Base-by-base conservation (phyloP, 805 yeast genomes). In the Millerago galiae region DNA sequence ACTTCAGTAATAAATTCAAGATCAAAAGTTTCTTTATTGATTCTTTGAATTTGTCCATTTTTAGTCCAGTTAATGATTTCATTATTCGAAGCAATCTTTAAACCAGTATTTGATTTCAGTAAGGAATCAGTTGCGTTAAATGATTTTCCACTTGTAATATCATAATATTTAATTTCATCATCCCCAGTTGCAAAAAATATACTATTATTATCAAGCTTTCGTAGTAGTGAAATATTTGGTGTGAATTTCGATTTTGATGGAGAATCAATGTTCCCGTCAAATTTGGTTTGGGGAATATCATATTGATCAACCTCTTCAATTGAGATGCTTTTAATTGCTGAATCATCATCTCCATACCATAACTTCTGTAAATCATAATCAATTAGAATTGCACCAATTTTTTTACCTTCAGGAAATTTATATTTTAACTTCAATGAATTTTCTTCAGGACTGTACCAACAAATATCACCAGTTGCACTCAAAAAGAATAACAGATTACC, bases 11-110 rank as follows among this genome's bases (percentile, higher is more conserved):
- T 42, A 10, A 38, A 36, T 5, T 42, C 35, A 17, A 53, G 35
- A 17, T 49, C 47, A 8, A 49, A 44, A 2, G 46, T 48, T 2
- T 52, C 53, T 5, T 45, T 43, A 8, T 50, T 41, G 5, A 70
- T 44, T 17, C 41, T 49, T 39, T 68, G 70, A 11, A 73, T 49
- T 0, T 44, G 43, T 0, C 80, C 81, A 27, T 53, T 56, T 33
- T 61, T 64, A 0, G 79, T 72, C 68, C 69, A 75, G 12, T 64
- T 51, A 0, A 72, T 32, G 3, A 68, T 37, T 5, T 63, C 59
- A 1, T 56, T 61, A 38, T 58, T 60, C 1, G 53, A 46, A 18
- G 68, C 56, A 9, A 52, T 46, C 46, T 70, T 72, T 10, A 67
- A 49, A 0, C 76, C 78, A 26, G 58, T 56, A 7, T 72, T 52